A percentile compares a stretch with the other conserved stretches of the same genome.
phyloP scores from a whole-genome alignment of 768 basidiomycete species.

The Strobilomyces dryophilus region DNA sequence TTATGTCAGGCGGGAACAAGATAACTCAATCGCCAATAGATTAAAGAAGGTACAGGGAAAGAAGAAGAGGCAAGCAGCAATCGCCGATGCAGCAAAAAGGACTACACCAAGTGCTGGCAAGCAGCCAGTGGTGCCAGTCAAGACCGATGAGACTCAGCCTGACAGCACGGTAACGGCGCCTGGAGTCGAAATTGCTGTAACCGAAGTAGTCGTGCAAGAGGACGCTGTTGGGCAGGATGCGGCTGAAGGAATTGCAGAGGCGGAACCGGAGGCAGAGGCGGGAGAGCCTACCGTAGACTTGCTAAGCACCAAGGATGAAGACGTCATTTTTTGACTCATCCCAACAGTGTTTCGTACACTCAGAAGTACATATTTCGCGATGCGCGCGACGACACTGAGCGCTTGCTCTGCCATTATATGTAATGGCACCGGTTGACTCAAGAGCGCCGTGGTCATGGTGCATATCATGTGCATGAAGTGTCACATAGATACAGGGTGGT shows the following conservation, averaged over 20 bases:
- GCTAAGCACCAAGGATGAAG: constrained; percentile 82
- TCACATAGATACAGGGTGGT: constrained; percentile 66
- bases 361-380: constrained; percentile 10
- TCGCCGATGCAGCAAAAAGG: constrained; percentile 27
- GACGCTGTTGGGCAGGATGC: constrained; percentile 29
- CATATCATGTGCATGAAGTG: constrained; percentile 49
- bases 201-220: constrained; percentile 27
- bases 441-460: constrained; percentile 34
- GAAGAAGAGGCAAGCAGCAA: constrained; percentile 82
- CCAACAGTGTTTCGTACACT: background rate
- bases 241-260: constrained; percentile 7
- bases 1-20: background rate
- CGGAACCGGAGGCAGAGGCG: constrained; percentile 17
- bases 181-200: constrained; percentile 1
- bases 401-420: constrained; percentile 8
- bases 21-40: constrained; percentile 37
- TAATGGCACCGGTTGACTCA: constrained; percentile 12
- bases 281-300: constrained; percentile 51
- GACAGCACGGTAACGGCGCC: constrained; percentile 1
- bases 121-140: constrained; percentile 3
- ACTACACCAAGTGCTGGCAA: constrained; percentile 3
- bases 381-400: background rate
- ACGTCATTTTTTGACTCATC: constrained; percentile 79
- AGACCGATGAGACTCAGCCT: constrained; percentile 3
- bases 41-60: constrained; percentile 97